phyloP scores from a whole-genome alignment of 164 flowering plant species.

The Piper longum region DNA sequence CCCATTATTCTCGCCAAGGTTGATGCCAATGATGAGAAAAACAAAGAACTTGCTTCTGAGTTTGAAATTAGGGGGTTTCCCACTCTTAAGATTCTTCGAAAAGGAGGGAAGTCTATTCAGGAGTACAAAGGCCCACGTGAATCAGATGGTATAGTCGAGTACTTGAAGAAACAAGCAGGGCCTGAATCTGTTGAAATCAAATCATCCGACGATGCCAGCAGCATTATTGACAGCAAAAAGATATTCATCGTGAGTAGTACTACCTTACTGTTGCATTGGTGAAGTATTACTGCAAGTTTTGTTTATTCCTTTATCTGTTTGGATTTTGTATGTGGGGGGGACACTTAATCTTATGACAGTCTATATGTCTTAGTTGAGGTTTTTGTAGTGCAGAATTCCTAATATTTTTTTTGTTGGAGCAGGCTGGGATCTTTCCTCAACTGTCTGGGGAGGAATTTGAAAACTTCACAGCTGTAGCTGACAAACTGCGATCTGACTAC shows the following conservation, averaged over 20 bases:
- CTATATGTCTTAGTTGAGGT: too few relatives aligned
- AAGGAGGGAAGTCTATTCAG: conserved; percentile 58
- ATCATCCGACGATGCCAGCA: conserved; percentile 46
- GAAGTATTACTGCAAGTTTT: not conserved
- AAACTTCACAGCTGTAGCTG: conserved; percentile 47
- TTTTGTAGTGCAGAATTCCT: too few relatives aligned
- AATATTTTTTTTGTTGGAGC: not conserved
- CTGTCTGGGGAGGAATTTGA: conserved; percentile 78
- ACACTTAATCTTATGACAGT: too few relatives aligned
- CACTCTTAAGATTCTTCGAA: conserved; percentile 65
- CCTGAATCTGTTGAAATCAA: conserved; percentile 77
- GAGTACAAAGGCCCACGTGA: conserved; percentile 93
- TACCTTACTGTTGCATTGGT: not conserved
- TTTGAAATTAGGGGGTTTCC: conserved; percentile 67
- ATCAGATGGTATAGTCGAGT: conserved; percentile 74
- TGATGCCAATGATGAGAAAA: conserved; percentile 69
- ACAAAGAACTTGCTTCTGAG: conserved; percentile 50
- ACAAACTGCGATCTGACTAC: conserved; percentile 72
- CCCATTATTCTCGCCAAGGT: conserved; percentile 67
- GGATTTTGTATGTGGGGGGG: too few relatives aligned
- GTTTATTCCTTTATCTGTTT: not conserved
- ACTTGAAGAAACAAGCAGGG: conserved; percentile 71
- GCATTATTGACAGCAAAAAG: conserved; percentile 38
- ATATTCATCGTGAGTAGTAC: conserved; percentile 45
- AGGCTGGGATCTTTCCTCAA: conserved; percentile 84